Percentiles rank a stretch among this genome's conserved stretches.
These are phyloP conservation scores for Lathyrus sativus DNA, from an alignment of 306 rosid species.

Conservation along the genomic window DNA sequence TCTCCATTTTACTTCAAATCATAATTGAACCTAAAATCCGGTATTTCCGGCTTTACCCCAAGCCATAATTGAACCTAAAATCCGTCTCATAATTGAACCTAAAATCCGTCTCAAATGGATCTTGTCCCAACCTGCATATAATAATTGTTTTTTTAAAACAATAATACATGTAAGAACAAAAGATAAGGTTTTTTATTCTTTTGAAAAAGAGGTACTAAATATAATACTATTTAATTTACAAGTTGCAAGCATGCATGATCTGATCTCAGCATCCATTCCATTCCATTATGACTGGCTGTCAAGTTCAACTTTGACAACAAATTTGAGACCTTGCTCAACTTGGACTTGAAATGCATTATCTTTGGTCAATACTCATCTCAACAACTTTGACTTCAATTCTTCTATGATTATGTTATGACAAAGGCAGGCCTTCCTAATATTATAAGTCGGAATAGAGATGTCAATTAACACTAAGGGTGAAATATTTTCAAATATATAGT, in stretches of 20 bases:
- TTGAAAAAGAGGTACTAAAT: background rate
- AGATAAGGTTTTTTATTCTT: background rate
- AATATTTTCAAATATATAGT: too few species aligned
- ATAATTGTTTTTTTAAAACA: too few species aligned
- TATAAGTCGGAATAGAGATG: too few species aligned
- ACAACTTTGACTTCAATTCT: background rate
- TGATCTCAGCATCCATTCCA: conserved; percentile 2
- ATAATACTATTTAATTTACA: background rate
- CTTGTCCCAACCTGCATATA: too few species aligned
- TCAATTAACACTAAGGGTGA: too few species aligned
- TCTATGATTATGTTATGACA: background rate
- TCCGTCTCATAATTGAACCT: too few species aligned
- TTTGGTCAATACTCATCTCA: background rate
- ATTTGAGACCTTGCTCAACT: background rate
- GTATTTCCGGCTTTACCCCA: too few species aligned
- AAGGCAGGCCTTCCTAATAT: too few species aligned
- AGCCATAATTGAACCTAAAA: too few species aligned
- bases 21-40: too few species aligned
- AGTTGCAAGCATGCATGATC: conserved; percentile 15
- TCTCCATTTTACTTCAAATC: too few species aligned
- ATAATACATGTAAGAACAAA: background rate
- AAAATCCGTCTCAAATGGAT: too few species aligned
- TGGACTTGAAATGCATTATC: background rate
- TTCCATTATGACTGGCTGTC: conserved; percentile 17
- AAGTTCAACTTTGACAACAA: background rate